Evolutionary conservation across 2,329 filamentous ascomycete species (phyloP).

Genomic region (Colletotrichum tropicicola): DNA sequence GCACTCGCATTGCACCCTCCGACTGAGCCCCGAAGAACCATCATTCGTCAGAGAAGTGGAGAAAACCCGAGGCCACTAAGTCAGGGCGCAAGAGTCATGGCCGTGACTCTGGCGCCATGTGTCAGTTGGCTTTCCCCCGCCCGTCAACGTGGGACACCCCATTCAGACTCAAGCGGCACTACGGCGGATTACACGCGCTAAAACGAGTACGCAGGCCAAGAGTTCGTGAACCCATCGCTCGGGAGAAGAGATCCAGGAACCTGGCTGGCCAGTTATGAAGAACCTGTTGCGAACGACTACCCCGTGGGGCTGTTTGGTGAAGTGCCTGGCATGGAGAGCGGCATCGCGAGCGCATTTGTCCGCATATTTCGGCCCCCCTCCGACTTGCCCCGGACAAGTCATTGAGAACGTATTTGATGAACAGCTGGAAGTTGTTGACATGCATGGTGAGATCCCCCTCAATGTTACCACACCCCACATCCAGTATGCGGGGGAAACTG

Average conservation of each 20-base stretch:
- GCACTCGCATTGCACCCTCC: neutral
- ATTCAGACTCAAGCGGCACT: neutral
- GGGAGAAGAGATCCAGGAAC: neutral
- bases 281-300: neutral
- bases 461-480: neutral
- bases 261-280: neutral
- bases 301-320: neutral
- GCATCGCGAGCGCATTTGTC: neutral
- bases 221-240: neutral
- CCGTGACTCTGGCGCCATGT: slow-evolving; percentile 6
- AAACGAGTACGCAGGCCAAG: neutral
- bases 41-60: neutral
- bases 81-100: slow-evolving; percentile 24
- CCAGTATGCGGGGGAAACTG: neutral
- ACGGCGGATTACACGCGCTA: neutral
- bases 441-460: neutral
- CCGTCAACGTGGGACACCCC: neutral
- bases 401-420: neutral
- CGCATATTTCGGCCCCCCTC: neutral
- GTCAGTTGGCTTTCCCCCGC: slow-evolving; percentile 4
- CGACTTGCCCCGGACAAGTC: neutral
- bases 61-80: neutral
- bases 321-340: neutral
- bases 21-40: neutral
- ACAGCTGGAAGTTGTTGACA: neutral